A percentile compares a stretch with the other conserved stretches of the same genome.
phyloP scores from a whole-genome alignment of 495 filamentous ascomycete species.

The Aspergillus taichungensis region DNA sequence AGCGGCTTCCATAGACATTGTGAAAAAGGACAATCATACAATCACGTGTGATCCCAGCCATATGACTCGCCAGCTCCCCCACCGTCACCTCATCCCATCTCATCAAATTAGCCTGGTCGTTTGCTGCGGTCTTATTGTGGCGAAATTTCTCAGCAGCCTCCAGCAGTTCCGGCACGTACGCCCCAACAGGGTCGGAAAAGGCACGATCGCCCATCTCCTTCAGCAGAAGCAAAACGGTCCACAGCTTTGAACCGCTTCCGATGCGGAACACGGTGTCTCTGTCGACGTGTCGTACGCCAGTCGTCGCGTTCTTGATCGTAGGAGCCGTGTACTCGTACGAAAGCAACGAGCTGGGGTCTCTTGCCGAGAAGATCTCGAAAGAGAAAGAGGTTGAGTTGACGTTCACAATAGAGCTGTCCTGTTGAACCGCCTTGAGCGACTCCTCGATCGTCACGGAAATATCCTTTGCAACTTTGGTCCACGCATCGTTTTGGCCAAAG shows the following conservation, averaged over 20 bases:
- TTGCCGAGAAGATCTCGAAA: conserved; percentile 37
- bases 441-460: too few species aligned
- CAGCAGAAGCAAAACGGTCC: conserved; percentile 40
- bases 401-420: conserved; percentile 8
- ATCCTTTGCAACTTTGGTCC: too few species aligned
- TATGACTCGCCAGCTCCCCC: conserved; percentile 43
- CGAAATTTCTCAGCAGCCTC: conserved; percentile 3
- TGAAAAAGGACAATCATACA: conserved; percentile 8
- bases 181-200: conserved; percentile 32
- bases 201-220: conserved; percentile 31
- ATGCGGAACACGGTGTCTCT: conserved; percentile 43
- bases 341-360: conserved; percentile 23
- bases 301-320: conserved; percentile 15
- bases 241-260: conserved; percentile 43
- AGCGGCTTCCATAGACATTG: neutral
- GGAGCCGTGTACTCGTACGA: conserved; percentile 38
- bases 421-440: too few species aligned
- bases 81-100: conserved; percentile 49
- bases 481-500: too few species aligned
- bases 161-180: conserved; percentile 47
- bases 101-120: conserved; percentile 29
- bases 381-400: conserved; percentile 38
- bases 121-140: neutral
- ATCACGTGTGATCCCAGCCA: conserved; percentile 42
- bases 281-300: conserved; percentile 30